Evolutionary conservation across 2,329 filamentous ascomycete genomes (phyloP).

Genomic region (Fusarium sp.): DNA sequence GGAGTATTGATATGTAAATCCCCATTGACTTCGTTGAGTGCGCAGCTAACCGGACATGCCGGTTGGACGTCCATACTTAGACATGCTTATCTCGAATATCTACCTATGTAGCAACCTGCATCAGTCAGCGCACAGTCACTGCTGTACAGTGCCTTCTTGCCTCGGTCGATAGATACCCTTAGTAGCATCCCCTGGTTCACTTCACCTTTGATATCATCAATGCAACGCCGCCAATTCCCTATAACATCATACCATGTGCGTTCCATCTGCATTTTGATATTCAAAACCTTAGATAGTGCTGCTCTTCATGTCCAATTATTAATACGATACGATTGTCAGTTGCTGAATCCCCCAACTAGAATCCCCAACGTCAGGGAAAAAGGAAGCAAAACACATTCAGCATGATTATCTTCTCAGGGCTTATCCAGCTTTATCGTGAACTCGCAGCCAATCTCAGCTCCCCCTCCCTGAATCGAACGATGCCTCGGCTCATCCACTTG

Average conservation of each 20-base stretch:
- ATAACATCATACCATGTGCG: slow-evolving; percentile 20
- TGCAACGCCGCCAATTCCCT: slow-evolving; percentile 21
- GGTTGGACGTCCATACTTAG: not conserved
- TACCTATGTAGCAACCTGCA: not conserved
- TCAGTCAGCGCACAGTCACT: not conserved
- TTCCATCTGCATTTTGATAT: not conserved
- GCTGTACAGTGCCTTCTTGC: slow-evolving; percentile 5
- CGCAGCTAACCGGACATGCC: slow-evolving; percentile 23
- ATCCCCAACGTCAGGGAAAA: not conserved
- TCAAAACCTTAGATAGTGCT: slow-evolving; percentile 11
- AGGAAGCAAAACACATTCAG: slow-evolving; percentile 12
- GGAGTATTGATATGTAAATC: slow-evolving; percentile 26
- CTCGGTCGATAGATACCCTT: slow-evolving; percentile 10
- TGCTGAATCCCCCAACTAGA: slow-evolving; percentile 15
- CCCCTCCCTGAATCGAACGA: slow-evolving; percentile 33
- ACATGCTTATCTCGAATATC: slow-evolving; percentile 35
- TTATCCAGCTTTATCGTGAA: slow-evolving; percentile 32
- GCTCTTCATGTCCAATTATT: not conserved
- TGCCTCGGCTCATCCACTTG: slow-evolving; percentile 37
- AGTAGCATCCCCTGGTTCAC: slow-evolving; percentile 1
- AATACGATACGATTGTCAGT: slow-evolving; percentile 2
- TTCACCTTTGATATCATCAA: slow-evolving; percentile 12
- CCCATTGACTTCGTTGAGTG: slow-evolving; percentile 5
- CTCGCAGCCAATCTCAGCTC: slow-evolving; percentile 8
- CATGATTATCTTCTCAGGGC: not conserved